Evolutionary conservation across 1,284 basidiomycete genomes (phyloP).

Genomic region (Ganoderma lingzhi): DNA sequence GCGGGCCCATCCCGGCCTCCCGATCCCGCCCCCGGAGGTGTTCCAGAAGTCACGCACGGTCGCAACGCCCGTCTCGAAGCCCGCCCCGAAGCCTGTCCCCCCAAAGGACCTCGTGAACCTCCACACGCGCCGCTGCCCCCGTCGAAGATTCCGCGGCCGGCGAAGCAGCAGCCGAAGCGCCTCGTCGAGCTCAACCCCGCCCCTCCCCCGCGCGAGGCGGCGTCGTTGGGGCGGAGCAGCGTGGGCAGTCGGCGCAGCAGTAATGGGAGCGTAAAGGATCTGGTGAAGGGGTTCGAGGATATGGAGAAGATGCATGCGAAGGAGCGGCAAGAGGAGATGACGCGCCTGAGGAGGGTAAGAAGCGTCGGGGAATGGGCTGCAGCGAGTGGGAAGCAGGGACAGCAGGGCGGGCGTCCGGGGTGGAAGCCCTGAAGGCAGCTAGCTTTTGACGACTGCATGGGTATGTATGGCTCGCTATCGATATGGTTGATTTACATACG

Average conservation of each 20-base stretch:
- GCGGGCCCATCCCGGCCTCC: slow-evolving; percentile 46
- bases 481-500: slow-evolving; percentile 4
- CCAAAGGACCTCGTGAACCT: slow-evolving; percentile 73
- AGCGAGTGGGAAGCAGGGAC: slow-evolving; percentile 12
- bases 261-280: slow-evolving; percentile 71
- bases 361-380: slow-evolving; percentile 38
- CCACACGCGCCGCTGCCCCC: slow-evolving; percentile 56
- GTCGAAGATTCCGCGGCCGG: slow-evolving; percentile 52
- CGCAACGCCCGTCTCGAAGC: slow-evolving; percentile 62
- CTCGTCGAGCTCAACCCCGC: slow-evolving; percentile 65
- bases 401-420: slow-evolving; percentile 26
- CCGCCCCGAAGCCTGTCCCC: slow-evolving; percentile 49
- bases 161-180: slow-evolving; percentile 50
- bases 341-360: slow-evolving; percentile 37
- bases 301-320: slow-evolving; percentile 44
- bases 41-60: slow-evolving; percentile 61
- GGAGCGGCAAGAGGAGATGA: slow-evolving; percentile 33
- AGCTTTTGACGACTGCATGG: neutral
- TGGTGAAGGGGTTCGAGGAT: slow-evolving; percentile 70
- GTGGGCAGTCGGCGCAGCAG: slow-evolving; percentile 59
- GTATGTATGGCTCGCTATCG: neutral
- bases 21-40: slow-evolving; percentile 60
- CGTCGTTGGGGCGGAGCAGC: slow-evolving; percentile 23
- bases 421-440: slow-evolving; percentile 34
- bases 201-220: slow-evolving; percentile 43